Evolutionary conservation across 2,329 filamentous ascomycete genomes (phyloP), one percentile per base, ranked within the genome.

Genomic region (Trichoderma afroharzianum): DNA sequence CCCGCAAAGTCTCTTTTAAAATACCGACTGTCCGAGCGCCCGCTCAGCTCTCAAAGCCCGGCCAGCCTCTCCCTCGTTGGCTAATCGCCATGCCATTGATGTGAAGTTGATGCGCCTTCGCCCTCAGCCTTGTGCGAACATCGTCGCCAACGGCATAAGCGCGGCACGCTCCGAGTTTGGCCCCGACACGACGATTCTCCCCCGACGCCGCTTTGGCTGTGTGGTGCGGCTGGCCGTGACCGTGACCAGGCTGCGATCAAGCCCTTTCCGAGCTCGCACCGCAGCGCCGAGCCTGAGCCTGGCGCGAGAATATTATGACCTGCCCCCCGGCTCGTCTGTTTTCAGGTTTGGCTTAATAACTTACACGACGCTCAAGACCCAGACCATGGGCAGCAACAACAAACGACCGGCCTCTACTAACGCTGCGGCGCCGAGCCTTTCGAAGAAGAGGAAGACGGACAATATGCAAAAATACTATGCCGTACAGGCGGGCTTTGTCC

Each of bases 391-490:
- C 61, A 70, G 61, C 50, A 82, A 80, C 50, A 68, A 62, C 69
- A 82, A 80, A 72, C 78, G 79, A 43, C 63, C 74, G 39, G 78
- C 77, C 59, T 71, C 74, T 50, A 69, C 66, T 55, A 72, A 71
- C 43, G 70, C 74, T 18, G 33, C 74, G 12, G 72, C 68, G 62
- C 24, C 67, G 69, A 66, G 72, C 73, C 61, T 74, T 18, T 75
- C 78, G 21, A 86, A 84, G 77, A 88, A 87, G 78, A 82, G 85
- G 70, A 88, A 86, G 80, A 78, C 79, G 59, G 85, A 86, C 62
- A 81, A 80, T 24, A 71, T 78, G 36, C 83, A 83, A 72, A 92
- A 91, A 76, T 92, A 84, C 78, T 92, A 92, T 77, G 90, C 87
- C 26, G 90, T 92, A 33, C 84, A 85, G 57, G 83, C 81, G 50